A percentile compares a stretch with the other conserved stretches of the same genome.
These are phyloP conservation scores for Plasmodium cynomolgi DNA, from an alignment of 169 alveolate species.

Conservation along the genomic window DNA sequence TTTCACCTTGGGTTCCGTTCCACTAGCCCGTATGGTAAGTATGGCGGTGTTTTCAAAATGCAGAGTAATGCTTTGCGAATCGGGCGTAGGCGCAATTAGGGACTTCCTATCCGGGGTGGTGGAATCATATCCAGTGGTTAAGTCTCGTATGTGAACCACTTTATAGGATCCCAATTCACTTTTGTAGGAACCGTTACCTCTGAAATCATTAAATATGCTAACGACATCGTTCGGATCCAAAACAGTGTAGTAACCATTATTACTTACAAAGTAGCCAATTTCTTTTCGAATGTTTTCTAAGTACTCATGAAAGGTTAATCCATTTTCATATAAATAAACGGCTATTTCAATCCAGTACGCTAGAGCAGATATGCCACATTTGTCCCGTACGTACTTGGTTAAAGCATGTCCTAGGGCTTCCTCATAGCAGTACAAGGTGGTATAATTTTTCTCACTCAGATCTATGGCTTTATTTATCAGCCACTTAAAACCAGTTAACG, in stretches of 20 bases:
- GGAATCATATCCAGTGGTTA: slow-evolving; percentile 85
- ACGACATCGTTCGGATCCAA: slow-evolving; percentile 75
- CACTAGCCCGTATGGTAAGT: slow-evolving; percentile 83
- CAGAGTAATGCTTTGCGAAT: slow-evolving; percentile 82
- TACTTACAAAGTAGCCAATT: slow-evolving; percentile 83
- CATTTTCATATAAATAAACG: slow-evolving; percentile 78
- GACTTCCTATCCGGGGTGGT: slow-evolving; percentile 78
- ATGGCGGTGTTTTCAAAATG: slow-evolving; percentile 81
- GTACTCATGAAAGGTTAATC: slow-evolving; percentile 75
- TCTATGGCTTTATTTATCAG: slow-evolving; percentile 81
- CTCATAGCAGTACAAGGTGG: slow-evolving; percentile 81
- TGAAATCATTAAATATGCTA: slow-evolving; percentile 78
- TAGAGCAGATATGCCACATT: slow-evolving; percentile 90
- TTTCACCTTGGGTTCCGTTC: slow-evolving; percentile 90
- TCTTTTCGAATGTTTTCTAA: slow-evolving; percentile 70
- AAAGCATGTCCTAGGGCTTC: slow-evolving; percentile 87
- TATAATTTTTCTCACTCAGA: slow-evolving; percentile 70
- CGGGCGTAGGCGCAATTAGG: slow-evolving; percentile 78
- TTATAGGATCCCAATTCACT: slow-evolving; percentile 76
- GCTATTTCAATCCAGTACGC: slow-evolving; percentile 82
- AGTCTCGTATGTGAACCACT: slow-evolving; percentile 78
- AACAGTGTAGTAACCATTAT: slow-evolving; percentile 81
- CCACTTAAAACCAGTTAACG: slow-evolving; percentile 88
- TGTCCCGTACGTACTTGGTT: slow-evolving; percentile 81
- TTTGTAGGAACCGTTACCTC: slow-evolving; percentile 77